Percentiles rank a stretch among this genome's conserved stretches.
These are phyloP conservation scores for Keithomyces neogunnii DNA, from an alignment of 2,329 filamentous ascomycete genomes.

Conservation along the genomic window DNA sequence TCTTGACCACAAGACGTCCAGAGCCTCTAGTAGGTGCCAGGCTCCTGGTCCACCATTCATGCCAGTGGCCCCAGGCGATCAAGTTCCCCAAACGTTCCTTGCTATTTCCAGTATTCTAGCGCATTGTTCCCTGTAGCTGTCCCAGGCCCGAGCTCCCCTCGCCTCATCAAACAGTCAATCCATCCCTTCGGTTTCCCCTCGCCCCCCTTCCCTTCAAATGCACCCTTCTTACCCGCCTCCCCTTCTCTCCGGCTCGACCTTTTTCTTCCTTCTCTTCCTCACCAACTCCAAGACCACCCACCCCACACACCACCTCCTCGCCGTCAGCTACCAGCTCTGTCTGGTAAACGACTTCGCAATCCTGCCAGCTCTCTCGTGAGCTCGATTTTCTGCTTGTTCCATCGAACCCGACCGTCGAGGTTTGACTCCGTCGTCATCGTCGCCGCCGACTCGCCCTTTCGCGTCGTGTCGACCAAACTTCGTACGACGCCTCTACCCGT, in stretches of 20 bases:
- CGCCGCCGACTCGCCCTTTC: background rate
- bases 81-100: too few relatives aligned
- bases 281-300: slow-evolving; percentile 5
- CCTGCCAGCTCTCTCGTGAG: background rate
- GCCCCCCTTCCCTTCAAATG: background rate
- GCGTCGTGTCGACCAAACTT: background rate
- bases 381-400: background rate
- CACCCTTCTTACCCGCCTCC: background rate
- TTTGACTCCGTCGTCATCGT: background rate
- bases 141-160: background rate
- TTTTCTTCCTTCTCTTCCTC: slow-evolving; percentile 8
- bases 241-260: background rate
- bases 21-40: too few relatives aligned
- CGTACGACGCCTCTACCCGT: background rate
- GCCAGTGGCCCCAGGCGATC: too few relatives aligned
- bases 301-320: slow-evolving; percentile 8
- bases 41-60: background rate
- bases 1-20: background rate
- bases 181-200: background rate
- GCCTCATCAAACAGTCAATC: background rate
- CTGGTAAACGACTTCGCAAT: slow-evolving; percentile 3
- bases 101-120: too few relatives aligned
- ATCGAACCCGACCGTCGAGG: background rate
- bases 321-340: slow-evolving; percentile 3
- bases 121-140: background rate